phyloP scores from a whole-genome alignment of 352 stramenopile species.

The Paralagenidium karlingii region DNA sequence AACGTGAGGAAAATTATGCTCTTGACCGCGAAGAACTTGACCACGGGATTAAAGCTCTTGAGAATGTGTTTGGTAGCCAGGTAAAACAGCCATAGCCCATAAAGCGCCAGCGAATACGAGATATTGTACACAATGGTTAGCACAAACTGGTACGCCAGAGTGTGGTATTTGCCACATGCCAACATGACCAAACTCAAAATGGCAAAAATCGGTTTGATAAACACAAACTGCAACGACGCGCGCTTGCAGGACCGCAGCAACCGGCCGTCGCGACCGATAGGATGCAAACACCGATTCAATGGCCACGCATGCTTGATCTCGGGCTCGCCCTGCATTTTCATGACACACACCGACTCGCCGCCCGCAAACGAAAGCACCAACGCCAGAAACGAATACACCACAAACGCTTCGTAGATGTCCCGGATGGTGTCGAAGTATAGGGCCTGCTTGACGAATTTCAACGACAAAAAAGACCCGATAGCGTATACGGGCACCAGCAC shows the following conservation, averaged over 20 bases:
- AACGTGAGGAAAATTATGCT: slow-evolving; percentile 89
- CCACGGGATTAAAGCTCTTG: slow-evolving; percentile 71
- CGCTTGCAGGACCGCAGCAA: slow-evolving; percentile 84
- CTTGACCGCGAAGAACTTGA: slow-evolving; percentile 91
- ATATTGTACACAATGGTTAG: slow-evolving; percentile 85
- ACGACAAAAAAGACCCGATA: slow-evolving; percentile 64
- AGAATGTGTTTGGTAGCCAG: slow-evolving; percentile 78
- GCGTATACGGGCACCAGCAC: slow-evolving; percentile 82
- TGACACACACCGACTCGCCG: slow-evolving; percentile 78
- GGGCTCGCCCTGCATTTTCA: slow-evolving; percentile 78
- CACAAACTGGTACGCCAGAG: slow-evolving; percentile 65
- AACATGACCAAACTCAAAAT: slow-evolving; percentile 79
- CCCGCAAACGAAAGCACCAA: slow-evolving; percentile 83
- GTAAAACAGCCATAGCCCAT: slow-evolving; percentile 87
- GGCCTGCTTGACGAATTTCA: slow-evolving; percentile 67
- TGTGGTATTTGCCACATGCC: slow-evolving; percentile 59
- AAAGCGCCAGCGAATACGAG: slow-evolving; percentile 84
- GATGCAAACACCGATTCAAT: slow-evolving; percentile 53
- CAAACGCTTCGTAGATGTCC: slow-evolving; percentile 88
- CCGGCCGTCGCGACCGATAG: slow-evolving; percentile 65
- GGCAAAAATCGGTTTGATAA: slow-evolving; percentile 85
- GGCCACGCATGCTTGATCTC: slow-evolving; percentile 77
- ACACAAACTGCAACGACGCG: slow-evolving; percentile 86
- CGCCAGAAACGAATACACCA: slow-evolving; percentile 87
- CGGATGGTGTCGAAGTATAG: slow-evolving; percentile 81